phyloP scores from a whole-genome alignment of 345 rosid species.

The Microthlaspi erraticum region DNA sequence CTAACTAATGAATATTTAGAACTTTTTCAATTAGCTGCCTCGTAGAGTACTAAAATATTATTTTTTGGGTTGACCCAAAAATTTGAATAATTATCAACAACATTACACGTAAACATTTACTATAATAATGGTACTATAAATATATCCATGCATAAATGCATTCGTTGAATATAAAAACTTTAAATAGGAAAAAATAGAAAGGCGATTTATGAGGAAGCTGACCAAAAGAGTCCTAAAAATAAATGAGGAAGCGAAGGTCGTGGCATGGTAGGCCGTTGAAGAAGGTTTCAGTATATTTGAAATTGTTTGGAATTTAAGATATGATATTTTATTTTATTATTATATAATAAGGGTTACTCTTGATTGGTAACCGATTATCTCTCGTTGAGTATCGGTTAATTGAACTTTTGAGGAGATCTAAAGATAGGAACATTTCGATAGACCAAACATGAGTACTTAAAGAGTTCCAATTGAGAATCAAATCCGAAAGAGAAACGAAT shows the following conservation, averaged over 20 bases:
- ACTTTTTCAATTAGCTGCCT: neutral
- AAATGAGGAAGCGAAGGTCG: slow-evolving; percentile 30
- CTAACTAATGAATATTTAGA: neutral
- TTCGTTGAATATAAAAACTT: neutral
- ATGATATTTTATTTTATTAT: neutral
- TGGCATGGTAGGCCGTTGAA: slow-evolving; percentile 33
- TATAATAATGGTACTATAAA: slow-evolving; percentile 4
- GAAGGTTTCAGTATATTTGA: slow-evolving; percentile 26
- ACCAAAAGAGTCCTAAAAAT: slow-evolving; percentile 32
- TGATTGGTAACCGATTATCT: no score
- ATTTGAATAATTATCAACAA: neutral
- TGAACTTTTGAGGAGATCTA: no score
- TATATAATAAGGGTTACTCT: no score
- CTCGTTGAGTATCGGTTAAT: no score
- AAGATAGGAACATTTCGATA: no score
- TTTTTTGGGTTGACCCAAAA: neutral
- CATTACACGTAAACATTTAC: neutral
- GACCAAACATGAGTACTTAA: no score
- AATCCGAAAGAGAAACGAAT: no score
- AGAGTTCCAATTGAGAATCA: no score
- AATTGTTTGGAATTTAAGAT: slow-evolving; percentile 16
- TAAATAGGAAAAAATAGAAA: neutral
- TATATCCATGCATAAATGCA: slow-evolving; percentile 24
- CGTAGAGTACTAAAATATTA: neutral
- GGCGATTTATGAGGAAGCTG: slow-evolving; percentile 34